Conservation (phyloP, 441 rosid species). For the Corymbia citriodora region DNA sequence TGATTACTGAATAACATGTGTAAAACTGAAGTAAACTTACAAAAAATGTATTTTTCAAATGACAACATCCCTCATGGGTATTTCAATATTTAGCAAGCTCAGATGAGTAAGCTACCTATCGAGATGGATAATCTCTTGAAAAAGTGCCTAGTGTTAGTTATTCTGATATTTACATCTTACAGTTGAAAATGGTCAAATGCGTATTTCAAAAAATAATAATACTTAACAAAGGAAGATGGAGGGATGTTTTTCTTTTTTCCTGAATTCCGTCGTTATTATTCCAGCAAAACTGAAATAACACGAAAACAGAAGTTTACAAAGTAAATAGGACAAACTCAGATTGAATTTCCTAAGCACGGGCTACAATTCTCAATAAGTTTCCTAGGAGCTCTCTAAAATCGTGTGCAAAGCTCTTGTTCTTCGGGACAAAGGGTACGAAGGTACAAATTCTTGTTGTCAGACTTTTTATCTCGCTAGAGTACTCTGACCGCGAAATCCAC, state of each 20-base stretch:
- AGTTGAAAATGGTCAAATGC: neutral
- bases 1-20: neutral
- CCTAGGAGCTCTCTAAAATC: neutral
- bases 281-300: neutral
- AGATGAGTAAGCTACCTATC: neutral
- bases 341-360: neutral
- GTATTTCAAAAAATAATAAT: neutral
- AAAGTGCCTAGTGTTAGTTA: neutral
- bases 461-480: neutral
- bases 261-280: neutral
- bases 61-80: neutral
- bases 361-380: neutral
- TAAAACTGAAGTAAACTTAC: neutral
- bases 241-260: neutral
- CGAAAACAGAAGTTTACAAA: neutral
- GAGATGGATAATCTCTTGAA: neutral
- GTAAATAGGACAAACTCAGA: neutral
- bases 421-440: neutral
- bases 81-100: neutral
- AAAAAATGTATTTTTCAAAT: neutral
- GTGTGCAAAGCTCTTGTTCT: neutral
- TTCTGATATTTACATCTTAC: neutral
- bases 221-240: neutral
- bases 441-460: neutral
- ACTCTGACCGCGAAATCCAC: neutral